Percentiles rank a stretch among this genome's conserved stretches.
These are phyloP conservation scores for Pilatotrama ljubarskyi DNA, from an alignment of 768 basidiomycete genomes.

Conservation along the genomic window DNA sequence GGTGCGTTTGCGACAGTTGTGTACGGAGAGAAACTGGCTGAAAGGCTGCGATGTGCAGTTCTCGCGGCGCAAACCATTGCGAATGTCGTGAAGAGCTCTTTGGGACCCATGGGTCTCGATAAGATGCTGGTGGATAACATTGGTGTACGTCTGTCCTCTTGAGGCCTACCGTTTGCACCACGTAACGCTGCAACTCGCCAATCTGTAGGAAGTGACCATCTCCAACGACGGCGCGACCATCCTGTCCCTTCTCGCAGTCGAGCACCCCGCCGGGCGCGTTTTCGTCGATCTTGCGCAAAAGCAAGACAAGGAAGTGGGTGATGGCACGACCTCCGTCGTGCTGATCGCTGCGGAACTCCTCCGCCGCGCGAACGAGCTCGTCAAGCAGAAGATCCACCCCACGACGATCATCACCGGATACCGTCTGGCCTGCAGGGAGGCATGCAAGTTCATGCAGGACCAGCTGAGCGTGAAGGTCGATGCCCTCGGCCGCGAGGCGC, in stretches of 20 bases:
- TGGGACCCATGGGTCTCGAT: slow-evolving; percentile 93
- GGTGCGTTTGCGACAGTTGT: slow-evolving; percentile 48
- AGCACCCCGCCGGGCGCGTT: slow-evolving; percentile 96
- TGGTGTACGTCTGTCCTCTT: slow-evolving; percentile 57
- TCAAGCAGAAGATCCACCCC: slow-evolving; percentile 97
- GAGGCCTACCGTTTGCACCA: background rate
- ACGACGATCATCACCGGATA: slow-evolving; percentile 99
- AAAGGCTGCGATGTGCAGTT: slow-evolving; percentile 49
- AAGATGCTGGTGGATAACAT: slow-evolving; percentile 99
- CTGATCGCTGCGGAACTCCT: slow-evolving; percentile 97
- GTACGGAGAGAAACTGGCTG: background rate
- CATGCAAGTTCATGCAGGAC: slow-evolving; percentile 97
- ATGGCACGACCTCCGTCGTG: slow-evolving; percentile 98
- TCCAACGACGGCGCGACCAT: slow-evolving; percentile 99
- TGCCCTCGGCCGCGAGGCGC: slow-evolving; percentile 82
- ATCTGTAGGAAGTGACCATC: slow-evolving; percentile 90
- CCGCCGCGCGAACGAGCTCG: slow-evolving; percentile 94
- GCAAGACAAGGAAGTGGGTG: slow-evolving; percentile 98
- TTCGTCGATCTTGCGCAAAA: slow-evolving; percentile 99
- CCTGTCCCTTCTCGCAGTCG: slow-evolving; percentile 87
- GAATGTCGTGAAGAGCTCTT: slow-evolving; percentile 94
- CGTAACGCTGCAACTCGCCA: background rate
- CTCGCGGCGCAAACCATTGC: slow-evolving; percentile 95
- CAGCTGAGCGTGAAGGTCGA: slow-evolving; percentile 96
- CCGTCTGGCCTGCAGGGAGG: slow-evolving; percentile 93